Evolutionary conservation across 805 yeast genomes (phyloP), one percentile per base, ranked within the genome.

Genomic region (Zygosaccharomyces lentus): DNA sequence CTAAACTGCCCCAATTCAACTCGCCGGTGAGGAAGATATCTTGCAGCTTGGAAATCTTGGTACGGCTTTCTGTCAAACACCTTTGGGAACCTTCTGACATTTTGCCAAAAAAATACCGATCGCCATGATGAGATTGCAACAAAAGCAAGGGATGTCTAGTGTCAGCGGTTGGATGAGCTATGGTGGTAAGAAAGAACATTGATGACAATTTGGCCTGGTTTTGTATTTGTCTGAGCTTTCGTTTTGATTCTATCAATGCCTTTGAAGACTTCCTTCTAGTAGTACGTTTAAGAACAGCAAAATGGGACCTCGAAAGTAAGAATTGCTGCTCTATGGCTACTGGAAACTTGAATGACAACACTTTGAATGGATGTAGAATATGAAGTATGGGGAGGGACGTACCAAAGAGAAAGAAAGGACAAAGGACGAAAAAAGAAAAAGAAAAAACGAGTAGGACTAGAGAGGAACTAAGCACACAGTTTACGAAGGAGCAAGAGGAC

Each of bases 1-100:
- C 87, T 2, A 88, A 68, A n/a, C 82, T 74, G 5, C 75, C 63
- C 96, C 96, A 91, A 44, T 75, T 65, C 9, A 86, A 50, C n/a
- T 69, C 70, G 2, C 99, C 99, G 0, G 96, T 81, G 4, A 93
- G 58, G 57, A 87, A 90, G 3, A 91, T 69, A 30, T 80, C 77
- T 39, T 76, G 73, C 26, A 87, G 64, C 50, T 77, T 82, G 1
- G 82, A 73, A 10, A 85, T 65, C 37, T 75, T 72, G 21, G 82
- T 61, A 37, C 78, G 77, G 51, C 77, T 72, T 52, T 84, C 88
- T 48, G 78, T 77, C 42, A 87, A 65, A 2, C 77, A 68, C 56
- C 99, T 70, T 62, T 91, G 99, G 0, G 87, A 68, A 2, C 98
- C 98, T 61, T 90, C 97, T 3, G 91, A 78, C 2, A 87, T 65